Percentiles rank a stretch among this genome's conserved stretches.
These are phyloP conservation scores for Cladosporium sp. DNA, from an alignment of 2,329 filamentous ascomycete genomes.

Conservation along the genomic window DNA sequence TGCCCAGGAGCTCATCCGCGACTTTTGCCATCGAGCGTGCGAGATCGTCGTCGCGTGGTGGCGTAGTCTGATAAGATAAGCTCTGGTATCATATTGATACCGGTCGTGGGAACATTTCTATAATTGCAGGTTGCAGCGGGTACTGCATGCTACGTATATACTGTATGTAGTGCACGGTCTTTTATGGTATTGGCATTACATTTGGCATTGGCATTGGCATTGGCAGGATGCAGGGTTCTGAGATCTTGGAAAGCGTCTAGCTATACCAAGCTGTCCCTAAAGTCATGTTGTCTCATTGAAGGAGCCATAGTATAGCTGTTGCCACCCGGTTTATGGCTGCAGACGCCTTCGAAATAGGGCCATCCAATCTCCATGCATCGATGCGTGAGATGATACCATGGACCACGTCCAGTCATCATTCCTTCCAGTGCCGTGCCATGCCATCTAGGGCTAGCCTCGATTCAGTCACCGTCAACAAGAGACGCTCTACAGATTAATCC, in stretches of 20 bases:
- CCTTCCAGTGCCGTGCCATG: not conserved
- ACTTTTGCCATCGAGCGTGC: not conserved
- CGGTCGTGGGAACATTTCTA: no score
- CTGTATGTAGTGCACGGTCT: no score
- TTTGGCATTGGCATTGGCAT: not conserved
- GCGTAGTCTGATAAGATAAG: not conserved
- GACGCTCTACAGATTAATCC: slow-evolving; percentile 5
- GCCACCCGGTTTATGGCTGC: no score
- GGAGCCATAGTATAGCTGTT: no score
- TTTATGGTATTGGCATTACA: no score
- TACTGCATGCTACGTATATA: not conserved
- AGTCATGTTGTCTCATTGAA: no score
- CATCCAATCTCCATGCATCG: no score
- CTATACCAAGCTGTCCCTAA: no score
- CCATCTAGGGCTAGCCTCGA: not conserved
- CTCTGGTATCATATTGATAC: not conserved
- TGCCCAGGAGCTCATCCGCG: not conserved
- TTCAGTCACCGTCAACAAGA: not conserved
- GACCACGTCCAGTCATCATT: not conserved
- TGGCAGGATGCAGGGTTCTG: not conserved
- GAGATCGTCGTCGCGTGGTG: not conserved
- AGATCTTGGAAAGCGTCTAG: not conserved
- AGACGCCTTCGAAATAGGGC: no score
- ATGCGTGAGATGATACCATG: not conserved
- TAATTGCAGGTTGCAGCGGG: not conserved